Evolutionary conservation across 768 basidiomycete genomes (phyloP).

Genomic region (Phlebiopsis flavidoalba): DNA sequence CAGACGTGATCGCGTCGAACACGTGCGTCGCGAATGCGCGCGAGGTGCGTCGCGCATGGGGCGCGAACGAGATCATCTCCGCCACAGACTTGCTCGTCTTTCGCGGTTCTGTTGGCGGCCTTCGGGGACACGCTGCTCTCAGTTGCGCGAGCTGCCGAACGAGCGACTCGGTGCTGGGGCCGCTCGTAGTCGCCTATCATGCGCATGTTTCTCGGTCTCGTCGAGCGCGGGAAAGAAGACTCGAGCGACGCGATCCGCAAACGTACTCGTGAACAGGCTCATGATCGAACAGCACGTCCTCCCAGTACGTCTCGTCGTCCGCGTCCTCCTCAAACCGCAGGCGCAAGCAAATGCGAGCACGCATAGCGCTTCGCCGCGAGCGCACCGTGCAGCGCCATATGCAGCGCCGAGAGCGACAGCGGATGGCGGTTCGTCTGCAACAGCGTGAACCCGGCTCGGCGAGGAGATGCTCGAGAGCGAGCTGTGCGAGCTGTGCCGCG

Average conservation of each 20-base stretch:
- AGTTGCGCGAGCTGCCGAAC: conserved; percentile 6
- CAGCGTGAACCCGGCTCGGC: conserved; percentile 58
- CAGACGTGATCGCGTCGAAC: conserved; percentile 55
- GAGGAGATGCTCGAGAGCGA: conserved; percentile 19
- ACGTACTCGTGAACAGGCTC: conserved; percentile 58
- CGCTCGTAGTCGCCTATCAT: conserved; percentile 48
- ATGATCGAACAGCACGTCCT: conserved; percentile 77
- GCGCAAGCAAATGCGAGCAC: conserved; percentile 74
- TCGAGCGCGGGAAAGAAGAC: conserved; percentile 62
- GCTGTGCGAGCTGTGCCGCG: conserved; percentile 11
- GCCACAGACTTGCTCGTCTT: conserved; percentile 13
- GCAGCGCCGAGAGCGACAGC: conserved; percentile 59
- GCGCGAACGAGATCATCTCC: conserved; percentile 55
- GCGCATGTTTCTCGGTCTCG: conserved; percentile 47
- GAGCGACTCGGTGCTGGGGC: conserved; percentile 30
- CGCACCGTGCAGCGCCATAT: conserved; percentile 58
- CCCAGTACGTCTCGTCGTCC: conserved; percentile 79
- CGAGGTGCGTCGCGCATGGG: conserved; percentile 47
- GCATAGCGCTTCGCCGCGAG: conserved; percentile 71
- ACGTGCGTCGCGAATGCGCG: conserved; percentile 63
- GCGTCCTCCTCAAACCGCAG: conserved; percentile 57
- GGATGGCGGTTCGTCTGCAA: conserved; percentile 60
- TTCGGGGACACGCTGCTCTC: conserved; percentile 10
- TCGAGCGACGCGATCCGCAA: conserved; percentile 59
- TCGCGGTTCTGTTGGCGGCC: background rate